A percentile compares a stretch with the other conserved stretches of the same genome.
Conservation (phyloP, 2,329 filamentous ascomycete species). For the Apiospora aurea region DNA sequence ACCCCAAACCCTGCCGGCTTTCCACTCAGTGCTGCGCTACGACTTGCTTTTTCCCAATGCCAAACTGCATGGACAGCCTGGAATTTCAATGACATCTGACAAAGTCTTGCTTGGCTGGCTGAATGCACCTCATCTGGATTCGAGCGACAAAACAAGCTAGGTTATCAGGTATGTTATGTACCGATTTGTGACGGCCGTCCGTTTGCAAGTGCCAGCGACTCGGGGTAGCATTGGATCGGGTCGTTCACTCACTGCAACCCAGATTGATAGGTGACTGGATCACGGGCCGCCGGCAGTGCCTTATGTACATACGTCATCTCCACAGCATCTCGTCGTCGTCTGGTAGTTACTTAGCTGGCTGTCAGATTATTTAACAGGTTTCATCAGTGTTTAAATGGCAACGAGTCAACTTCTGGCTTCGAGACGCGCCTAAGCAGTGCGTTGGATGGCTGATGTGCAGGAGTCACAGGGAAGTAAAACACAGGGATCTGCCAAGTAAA, state of each 20-base stretch:
- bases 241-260: constrained; percentile 6
- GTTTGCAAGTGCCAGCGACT: background rate
- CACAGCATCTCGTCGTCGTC: background rate
- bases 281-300: background rate
- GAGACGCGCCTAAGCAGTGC: background rate
- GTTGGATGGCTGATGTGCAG: constrained; percentile 15
- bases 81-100: background rate
- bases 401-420: background rate
- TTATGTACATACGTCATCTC: background rate
- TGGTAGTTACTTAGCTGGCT: background rate
- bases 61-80: constrained; percentile 1
- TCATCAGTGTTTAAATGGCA: background rate
- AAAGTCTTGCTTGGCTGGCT: background rate
- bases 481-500: constrained; percentile 21
- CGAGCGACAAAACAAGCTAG: background rate
- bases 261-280: constrained; percentile 3
- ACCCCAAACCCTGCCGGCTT: constrained; percentile 2
- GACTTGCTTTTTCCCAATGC: background rate
- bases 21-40: background rate
- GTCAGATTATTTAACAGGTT: background rate
- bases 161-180: background rate
- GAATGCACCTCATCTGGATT: background rate
- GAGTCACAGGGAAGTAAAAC: constrained; percentile 19
- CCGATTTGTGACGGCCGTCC: background rate
- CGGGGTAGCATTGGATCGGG: constrained; percentile 3